Base-by-base conservation (phyloP, 1,284 basidiomycete genomes). In the Sporisorium scitamineum region DNA sequence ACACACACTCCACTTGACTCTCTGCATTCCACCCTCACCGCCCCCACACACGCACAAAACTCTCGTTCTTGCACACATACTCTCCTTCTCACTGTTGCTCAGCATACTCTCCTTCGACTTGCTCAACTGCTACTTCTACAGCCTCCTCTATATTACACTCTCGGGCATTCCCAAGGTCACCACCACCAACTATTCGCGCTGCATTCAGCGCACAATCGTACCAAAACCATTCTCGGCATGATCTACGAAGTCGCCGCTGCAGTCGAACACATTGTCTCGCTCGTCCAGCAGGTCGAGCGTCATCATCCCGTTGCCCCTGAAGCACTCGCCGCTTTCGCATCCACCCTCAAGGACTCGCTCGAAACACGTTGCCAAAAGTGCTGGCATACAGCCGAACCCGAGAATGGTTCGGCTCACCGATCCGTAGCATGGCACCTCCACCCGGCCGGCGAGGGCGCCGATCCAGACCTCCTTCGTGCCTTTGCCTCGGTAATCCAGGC, bases 371-470 rank as follows among this genome's bases (percentile, higher is more conserved):
- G 74, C 41, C 66, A 71, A 50, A 22, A 45, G 45, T 69, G 55
- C 67, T 79, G 66, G 78, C 48, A 51, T 2, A 29, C 53, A 1
- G 14, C 64, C 6, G 68, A 79, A 0, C 67, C 74, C 7, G 77
- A 79, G n/a, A 18, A 37, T 6, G 79, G 76, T 22, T 80, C 78
- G 0, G 79, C 78, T 11, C 47, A 31, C 7, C 58, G 79, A 26
- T 66, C 70, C 16, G 51, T 80, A 10, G 66, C 60, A 27, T 80
- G 79, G 77, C 79, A 80, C 50, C 60, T 71, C 31, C 78, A 80
- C 51, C 20, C 70, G 1, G 68, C 56, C 6, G 79, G 79, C 20
- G 79, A 80, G 44, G 79, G 79, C 8, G 61, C 66, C 16, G 79
- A 80, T 41, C 22, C 7, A 13, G 74, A 61, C 52, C 44, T 80